Percentiles rank a stretch among this genome's conserved stretches.
Evolutionary conservation across 306 rosid genomes (phyloP).

Genomic region (Luffa acutangula): DNA sequence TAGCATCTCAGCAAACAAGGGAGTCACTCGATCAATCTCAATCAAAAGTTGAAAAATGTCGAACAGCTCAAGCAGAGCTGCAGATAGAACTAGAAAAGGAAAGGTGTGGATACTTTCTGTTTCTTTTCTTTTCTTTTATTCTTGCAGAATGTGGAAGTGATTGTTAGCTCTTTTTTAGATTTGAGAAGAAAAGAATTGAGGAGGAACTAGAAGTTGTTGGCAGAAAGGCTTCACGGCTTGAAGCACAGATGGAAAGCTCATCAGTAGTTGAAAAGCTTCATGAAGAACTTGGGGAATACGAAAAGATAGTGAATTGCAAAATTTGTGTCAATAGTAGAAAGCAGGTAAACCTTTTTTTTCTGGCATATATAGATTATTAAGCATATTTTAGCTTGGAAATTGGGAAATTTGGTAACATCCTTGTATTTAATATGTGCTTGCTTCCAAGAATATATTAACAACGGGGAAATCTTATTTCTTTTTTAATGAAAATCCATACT

Average conservation of each 20-base stretch:
- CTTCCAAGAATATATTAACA: neutral
- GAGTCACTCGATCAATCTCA: constrained; percentile 51
- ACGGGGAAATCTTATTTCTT: neutral
- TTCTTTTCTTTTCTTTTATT: constrained; percentile 8
- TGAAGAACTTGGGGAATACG: constrained; percentile 75
- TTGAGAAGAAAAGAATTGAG: constrained; percentile 56
- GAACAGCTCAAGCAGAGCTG: constrained; percentile 42
- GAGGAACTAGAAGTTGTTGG: constrained; percentile 64
- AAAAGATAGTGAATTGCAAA: constrained; percentile 77
- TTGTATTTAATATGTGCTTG: neutral
- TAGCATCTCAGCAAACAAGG: constrained; percentile 50
- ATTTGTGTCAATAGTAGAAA: constrained; percentile 77
- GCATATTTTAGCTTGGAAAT: neutral
- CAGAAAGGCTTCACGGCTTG: constrained; percentile 51
- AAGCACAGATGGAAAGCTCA: constrained; percentile 56
- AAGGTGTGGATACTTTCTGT: constrained; percentile 33
- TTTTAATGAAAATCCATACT: no score
- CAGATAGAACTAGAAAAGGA: constrained; percentile 74
- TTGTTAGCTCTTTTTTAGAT: constrained; percentile 31
- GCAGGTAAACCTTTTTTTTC: constrained; percentile 39
- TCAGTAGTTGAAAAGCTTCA: constrained; percentile 67
- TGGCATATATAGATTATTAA: neutral
- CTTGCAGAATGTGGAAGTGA: neutral
- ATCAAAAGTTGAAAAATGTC: constrained; percentile 40
- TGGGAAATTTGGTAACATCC: neutral